Evolutionary conservation across 805 yeast genomes (phyloP).

Genomic region (Hanseniaspora lindneri): DNA sequence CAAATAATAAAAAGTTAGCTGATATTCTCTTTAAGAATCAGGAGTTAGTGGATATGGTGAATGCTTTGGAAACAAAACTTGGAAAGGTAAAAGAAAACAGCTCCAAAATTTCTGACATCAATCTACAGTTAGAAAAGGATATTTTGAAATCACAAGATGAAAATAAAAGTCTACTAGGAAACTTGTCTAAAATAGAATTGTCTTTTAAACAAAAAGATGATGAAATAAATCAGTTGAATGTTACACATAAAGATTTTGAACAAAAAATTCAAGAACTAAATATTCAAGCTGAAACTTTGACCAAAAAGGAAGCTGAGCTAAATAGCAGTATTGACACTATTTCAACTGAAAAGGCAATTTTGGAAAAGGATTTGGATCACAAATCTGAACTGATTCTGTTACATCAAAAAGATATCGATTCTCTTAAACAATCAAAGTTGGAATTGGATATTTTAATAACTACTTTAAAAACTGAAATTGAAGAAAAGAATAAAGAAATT

Average conservation of each 20-base stretch:
- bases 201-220: slow-evolving; percentile 23
- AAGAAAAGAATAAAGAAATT: slow-evolving; percentile 27
- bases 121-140: slow-evolving; percentile 19
- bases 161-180: slow-evolving; percentile 23
- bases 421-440: slow-evolving; percentile 24
- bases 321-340: slow-evolving; percentile 43
- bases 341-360: slow-evolving; percentile 27
- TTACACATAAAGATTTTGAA: slow-evolving; percentile 28
- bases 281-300: slow-evolving; percentile 36
- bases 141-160: slow-evolving; percentile 18
- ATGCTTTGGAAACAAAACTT: slow-evolving; percentile 38
- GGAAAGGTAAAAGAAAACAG: slow-evolving; percentile 21
- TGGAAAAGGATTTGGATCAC: slow-evolving; percentile 25
- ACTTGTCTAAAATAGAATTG: slow-evolving; percentile 23
- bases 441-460: slow-evolving; percentile 16
- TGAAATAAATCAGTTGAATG: slow-evolving; percentile 20
- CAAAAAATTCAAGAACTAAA: slow-evolving; percentile 40
- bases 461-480: slow-evolving; percentile 25
- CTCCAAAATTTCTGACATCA: slow-evolving; percentile 21
- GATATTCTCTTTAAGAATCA: slow-evolving; percentile 30
- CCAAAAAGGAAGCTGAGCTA: slow-evolving; percentile 34
- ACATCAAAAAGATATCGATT: slow-evolving; percentile 16
- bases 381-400: background rate
- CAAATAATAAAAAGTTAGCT: background rate
- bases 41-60: slow-evolving; percentile 46